Conservation (phyloP, 192 early-diverging fungal species). For the Rhizoclosmatium globosum region DNA sequence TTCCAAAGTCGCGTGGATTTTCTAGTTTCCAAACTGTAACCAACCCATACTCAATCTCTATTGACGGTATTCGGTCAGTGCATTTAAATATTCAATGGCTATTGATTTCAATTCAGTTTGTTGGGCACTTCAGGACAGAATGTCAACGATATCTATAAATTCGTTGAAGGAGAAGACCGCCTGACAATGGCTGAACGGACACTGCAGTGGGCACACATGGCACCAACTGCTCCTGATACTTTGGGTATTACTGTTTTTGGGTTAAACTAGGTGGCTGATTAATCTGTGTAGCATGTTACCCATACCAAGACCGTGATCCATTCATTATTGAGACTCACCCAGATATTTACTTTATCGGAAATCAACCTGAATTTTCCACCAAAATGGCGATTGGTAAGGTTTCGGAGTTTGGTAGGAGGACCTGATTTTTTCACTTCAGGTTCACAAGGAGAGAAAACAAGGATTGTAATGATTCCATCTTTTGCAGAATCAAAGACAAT, state of each 20-base stretch:
- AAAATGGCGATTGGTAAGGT: slow-evolving; percentile 50
- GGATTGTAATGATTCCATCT: slow-evolving; percentile 79
- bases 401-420: background rate
- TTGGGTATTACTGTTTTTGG: slow-evolving; percentile 66
- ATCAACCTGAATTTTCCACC: slow-evolving; percentile 79
- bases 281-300: slow-evolving; percentile 80
- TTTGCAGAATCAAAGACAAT: slow-evolving; percentile 74
- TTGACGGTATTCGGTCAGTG: slow-evolving; percentile 71
- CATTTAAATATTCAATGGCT: background rate
- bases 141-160: slow-evolving; percentile 85
- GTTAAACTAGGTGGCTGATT: background rate
- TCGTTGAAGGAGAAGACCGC: slow-evolving; percentile 62
- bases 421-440: slow-evolving; percentile 44
- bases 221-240: slow-evolving; percentile 94
- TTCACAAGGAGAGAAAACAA: slow-evolving; percentile 61
- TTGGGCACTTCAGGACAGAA: slow-evolving; percentile 88
- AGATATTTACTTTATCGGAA: slow-evolving; percentile 91
- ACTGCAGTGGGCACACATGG: slow-evolving; percentile 86
- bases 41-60: slow-evolving; percentile 79
- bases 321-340: slow-evolving; percentile 80
- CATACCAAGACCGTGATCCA: slow-evolving; percentile 86
- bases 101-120: slow-evolving; percentile 54
- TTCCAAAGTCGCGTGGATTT: slow-evolving; percentile 64
- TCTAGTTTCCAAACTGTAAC: slow-evolving; percentile 75
- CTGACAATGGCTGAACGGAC: slow-evolving; percentile 77